phyloP scores from a whole-genome alignment of 1,139 yeast species.

The Yamadazyma diospyri region DNA sequence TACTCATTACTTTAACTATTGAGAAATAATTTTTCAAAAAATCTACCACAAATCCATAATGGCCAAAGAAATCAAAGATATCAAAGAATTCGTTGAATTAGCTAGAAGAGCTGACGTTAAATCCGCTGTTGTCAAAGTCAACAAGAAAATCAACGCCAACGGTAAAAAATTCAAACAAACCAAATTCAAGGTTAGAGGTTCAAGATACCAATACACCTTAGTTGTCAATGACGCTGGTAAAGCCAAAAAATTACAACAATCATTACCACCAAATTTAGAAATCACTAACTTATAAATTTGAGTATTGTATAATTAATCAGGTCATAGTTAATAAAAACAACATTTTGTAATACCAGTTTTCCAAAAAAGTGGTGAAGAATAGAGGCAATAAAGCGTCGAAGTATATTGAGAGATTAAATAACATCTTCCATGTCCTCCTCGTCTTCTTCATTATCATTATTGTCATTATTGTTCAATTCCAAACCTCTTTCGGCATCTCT shows the following conservation, averaged over 20 bases:
- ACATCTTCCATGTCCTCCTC: slow-evolving; percentile 41
- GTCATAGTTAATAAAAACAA: slow-evolving; percentile 9
- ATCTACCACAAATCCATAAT: slow-evolving; percentile 1
- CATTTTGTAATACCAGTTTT: slow-evolving; percentile 1
- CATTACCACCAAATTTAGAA: slow-evolving; percentile 93
- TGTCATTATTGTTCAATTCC: slow-evolving; percentile 48
- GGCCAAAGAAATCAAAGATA: slow-evolving; percentile 78
- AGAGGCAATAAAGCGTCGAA: background rate
- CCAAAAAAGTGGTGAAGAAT: background rate
- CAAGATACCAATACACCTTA: slow-evolving; percentile 92
- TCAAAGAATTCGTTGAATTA: slow-evolving; percentile 96
- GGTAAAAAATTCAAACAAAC: slow-evolving; percentile 90
- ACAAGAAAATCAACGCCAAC: slow-evolving; percentile 81
- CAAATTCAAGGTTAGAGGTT: slow-evolving; percentile 98
- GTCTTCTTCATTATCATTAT: slow-evolving; percentile 45
- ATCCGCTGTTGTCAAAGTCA: slow-evolving; percentile 86
- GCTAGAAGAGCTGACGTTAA: slow-evolving; percentile 97
- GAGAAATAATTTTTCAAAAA: slow-evolving; percentile 6
- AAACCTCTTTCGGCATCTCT: slow-evolving; percentile 76
- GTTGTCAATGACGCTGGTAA: slow-evolving; percentile 94
- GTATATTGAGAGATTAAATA: slow-evolving; percentile 16
- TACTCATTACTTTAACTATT: slow-evolving; percentile 1
- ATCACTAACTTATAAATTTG: slow-evolving; percentile 59
- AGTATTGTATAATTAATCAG: slow-evolving; percentile 17
- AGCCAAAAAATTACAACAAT: slow-evolving; percentile 98